Evolutionary conservation across 2,329 filamentous ascomycete genomes (phyloP).

Genomic region (Sporothrix sp.): DNA sequence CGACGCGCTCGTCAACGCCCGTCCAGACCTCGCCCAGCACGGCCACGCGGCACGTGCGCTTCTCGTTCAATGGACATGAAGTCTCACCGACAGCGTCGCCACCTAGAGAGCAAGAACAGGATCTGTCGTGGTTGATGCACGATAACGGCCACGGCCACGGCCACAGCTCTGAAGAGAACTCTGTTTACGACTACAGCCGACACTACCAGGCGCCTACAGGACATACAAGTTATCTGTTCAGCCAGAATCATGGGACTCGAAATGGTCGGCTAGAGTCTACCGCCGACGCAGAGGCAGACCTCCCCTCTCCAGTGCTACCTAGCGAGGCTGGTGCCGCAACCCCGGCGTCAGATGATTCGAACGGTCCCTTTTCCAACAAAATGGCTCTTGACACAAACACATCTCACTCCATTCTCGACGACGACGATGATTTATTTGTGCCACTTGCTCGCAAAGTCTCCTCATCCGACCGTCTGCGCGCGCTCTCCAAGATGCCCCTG

Average conservation of each 20-base stretch:
- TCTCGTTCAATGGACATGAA: slow-evolving; percentile 50
- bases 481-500: slow-evolving; percentile 27
- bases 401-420: slow-evolving; percentile 15
- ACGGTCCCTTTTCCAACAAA: too few species aligned
- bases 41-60: slow-evolving; percentile 45
- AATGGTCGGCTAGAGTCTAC: neutral
- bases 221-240: neutral
- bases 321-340: neutral
- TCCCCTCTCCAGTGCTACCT: slow-evolving; percentile 1
- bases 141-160: neutral
- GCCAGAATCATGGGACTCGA: neutral
- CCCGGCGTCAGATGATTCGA: too few species aligned
- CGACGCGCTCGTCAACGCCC: neutral
- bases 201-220: neutral
- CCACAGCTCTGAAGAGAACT: neutral
- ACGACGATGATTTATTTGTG: slow-evolving; percentile 25
- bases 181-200: neutral
- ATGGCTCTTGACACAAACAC: too few species aligned
- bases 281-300: too few species aligned
- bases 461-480: slow-evolving; percentile 29
- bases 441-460: slow-evolving; percentile 28
- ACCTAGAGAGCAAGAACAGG: slow-evolving; percentile 15
- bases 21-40: slow-evolving; percentile 26
- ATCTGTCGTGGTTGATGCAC: slow-evolving; percentile 16
- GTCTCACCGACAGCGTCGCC: slow-evolving; percentile 52